phyloP scores from a whole-genome alignment of 2,329 filamentous ascomycete genomes.

The Nemania sp. region DNA sequence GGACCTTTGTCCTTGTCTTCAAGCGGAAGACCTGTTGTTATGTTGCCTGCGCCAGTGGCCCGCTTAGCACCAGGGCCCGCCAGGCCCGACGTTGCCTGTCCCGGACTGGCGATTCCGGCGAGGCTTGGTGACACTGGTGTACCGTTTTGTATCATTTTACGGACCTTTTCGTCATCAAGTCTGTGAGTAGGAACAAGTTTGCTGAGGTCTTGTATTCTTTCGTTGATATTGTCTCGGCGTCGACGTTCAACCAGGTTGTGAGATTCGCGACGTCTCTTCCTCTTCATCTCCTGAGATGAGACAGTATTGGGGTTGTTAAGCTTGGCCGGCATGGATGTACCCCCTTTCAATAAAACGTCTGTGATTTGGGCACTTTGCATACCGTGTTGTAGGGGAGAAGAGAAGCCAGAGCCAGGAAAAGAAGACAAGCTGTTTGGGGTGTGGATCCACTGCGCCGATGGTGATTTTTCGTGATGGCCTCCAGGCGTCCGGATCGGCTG shows the following conservation, averaged over 20 bases:
- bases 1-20: slow-evolving; percentile 99
- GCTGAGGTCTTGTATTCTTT: slow-evolving; percentile 95
- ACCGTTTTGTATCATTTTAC: slow-evolving; percentile 92
- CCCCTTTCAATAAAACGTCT: slow-evolving; percentile 85
- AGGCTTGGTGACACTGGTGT: slow-evolving; percentile 86
- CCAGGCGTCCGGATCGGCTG: slow-evolving; percentile 77
- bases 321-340: slow-evolving; percentile 88
- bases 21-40: slow-evolving; percentile 87
- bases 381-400: slow-evolving; percentile 74
- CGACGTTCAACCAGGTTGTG: slow-evolving; percentile 96
- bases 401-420: slow-evolving; percentile 86
- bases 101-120: slow-evolving; percentile 69
- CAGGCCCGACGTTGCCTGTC: slow-evolving; percentile 81
- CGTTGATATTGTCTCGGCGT: slow-evolving; percentile 96
- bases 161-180: slow-evolving; percentile 94
- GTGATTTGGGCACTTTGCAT: slow-evolving; percentile 73
- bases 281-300: slow-evolving; percentile 91
- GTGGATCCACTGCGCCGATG: slow-evolving; percentile 88
- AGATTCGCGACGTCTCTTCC: slow-evolving; percentile 86
- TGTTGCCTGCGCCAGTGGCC: slow-evolving; percentile 77
- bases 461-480: slow-evolving; percentile 75
- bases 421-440: slow-evolving; percentile 83
- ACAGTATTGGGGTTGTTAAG: slow-evolving; percentile 62
- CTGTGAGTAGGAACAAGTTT: slow-evolving; percentile 90
- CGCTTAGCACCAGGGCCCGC: slow-evolving; percentile 83